Percentiles rank a stretch among this genome's conserved stretches.
phyloP scores from a whole-genome alignment of 2,329 filamentous ascomycete genomes.

The Trichoderma cornu-damae region DNA sequence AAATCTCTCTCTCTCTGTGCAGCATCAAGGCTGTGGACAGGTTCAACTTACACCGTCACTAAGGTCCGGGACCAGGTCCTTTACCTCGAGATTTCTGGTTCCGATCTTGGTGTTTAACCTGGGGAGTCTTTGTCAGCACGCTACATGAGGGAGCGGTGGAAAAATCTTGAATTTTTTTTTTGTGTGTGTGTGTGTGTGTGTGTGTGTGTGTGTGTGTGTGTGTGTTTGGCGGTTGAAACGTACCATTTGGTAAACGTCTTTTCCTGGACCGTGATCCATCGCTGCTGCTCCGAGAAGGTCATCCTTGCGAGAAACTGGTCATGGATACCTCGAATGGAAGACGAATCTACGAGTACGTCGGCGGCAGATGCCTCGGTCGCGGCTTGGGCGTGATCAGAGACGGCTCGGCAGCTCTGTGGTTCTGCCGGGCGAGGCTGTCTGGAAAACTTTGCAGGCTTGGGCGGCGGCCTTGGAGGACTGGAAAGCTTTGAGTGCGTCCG shows the following conservation, averaged over 20 bases:
- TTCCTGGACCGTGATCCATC: slow-evolving; percentile 79
- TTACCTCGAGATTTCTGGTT: slow-evolving; percentile 69
- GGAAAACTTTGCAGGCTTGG: slow-evolving; percentile 16
- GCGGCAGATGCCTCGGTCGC: slow-evolving; percentile 30
- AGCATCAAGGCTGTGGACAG: neutral
- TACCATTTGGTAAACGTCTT: slow-evolving; percentile 98
- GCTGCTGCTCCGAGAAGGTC: slow-evolving; percentile 60
- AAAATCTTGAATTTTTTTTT: neutral
- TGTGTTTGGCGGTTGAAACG: neutral
- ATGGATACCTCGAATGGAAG: slow-evolving; percentile 43
- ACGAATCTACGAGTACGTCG: slow-evolving; percentile 27
- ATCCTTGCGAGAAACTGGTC: slow-evolving; percentile 52
- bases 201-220: too few relatives aligned
- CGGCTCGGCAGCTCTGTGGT: neutral
- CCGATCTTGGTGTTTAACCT: slow-evolving; percentile 97
- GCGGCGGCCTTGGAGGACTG: slow-evolving; percentile 9
- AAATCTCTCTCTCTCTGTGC: too few relatives aligned
- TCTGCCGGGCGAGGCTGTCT: slow-evolving; percentile 10
- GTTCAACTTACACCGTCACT: slow-evolving; percentile 75
- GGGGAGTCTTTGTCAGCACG: neutral
- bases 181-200: too few relatives aligned
- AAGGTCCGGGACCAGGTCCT: slow-evolving; percentile 82
- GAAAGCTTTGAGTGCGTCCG: slow-evolving; percentile 15
- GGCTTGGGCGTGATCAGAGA: slow-evolving; percentile 29
- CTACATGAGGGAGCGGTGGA: slow-evolving; percentile 12